phyloP scores from a whole-genome alignment of 257 asterid genomes.

The Avicennia marina region DNA sequence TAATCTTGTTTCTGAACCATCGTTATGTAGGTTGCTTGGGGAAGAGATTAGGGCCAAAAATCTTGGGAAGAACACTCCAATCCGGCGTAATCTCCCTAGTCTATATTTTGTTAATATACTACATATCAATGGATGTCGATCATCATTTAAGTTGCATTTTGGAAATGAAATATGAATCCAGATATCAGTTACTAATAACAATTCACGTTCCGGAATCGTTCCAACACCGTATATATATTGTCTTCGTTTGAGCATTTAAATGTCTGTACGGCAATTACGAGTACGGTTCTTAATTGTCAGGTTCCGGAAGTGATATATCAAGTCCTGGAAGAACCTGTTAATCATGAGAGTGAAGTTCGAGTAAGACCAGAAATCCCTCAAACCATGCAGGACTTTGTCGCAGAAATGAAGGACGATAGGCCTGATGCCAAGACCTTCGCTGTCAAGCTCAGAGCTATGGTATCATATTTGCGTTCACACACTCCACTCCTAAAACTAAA shows the following conservation, averaged over 20 bases:
- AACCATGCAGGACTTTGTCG: slow-evolving; percentile 56
- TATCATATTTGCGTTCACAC: slow-evolving; percentile 12
- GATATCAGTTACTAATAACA: no score
- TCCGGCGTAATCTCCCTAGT: slow-evolving; percentile 40
- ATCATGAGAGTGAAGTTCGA: slow-evolving; percentile 30
- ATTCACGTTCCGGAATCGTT: no score
- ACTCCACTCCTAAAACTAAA: no score
- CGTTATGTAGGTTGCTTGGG: slow-evolving; percentile 57
- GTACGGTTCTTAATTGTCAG: slow-evolving; percentile 37
- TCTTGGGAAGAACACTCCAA: slow-evolving; percentile 49
- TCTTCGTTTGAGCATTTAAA: background rate
- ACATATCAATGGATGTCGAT: no score
- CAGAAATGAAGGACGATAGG: slow-evolving; percentile 44
- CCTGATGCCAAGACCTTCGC: slow-evolving; percentile 81
- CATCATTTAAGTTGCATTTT: background rate
- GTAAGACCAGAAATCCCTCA: slow-evolving; percentile 44
- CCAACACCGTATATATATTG: no score
- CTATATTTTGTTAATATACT: background rate
- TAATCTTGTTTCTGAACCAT: slow-evolving; percentile 12
- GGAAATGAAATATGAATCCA: no score
- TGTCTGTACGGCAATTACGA: no score
- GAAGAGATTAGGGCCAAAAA: slow-evolving; percentile 55
- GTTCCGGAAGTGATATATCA: slow-evolving; percentile 87
- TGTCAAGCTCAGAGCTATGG: slow-evolving; percentile 77
- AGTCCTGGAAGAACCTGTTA: slow-evolving; percentile 62